These are phyloP conservation scores for Russula sp. DNA, from an alignment of 768 basidiomycete genomes.

Conservation along the genomic window DNA sequence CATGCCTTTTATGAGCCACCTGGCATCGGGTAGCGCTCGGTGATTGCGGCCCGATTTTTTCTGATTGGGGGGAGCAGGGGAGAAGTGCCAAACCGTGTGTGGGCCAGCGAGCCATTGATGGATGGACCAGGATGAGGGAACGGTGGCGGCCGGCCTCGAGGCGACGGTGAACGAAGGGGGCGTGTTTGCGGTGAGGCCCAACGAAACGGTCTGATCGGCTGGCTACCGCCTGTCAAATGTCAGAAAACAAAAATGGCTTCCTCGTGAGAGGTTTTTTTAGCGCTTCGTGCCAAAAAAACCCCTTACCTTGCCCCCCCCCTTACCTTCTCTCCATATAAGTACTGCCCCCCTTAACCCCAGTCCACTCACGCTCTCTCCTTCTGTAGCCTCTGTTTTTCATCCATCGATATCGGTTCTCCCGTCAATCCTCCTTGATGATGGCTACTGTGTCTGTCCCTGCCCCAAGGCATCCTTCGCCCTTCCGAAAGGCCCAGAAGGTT, in stretches of 20 bases:
- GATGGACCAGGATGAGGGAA: background rate
- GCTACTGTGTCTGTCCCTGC: constrained; percentile 28
- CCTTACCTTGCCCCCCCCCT: background rate
- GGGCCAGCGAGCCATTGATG: background rate
- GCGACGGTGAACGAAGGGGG: constrained; percentile 6
- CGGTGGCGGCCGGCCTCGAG: constrained; percentile 8
- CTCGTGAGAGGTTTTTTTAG: constrained; percentile 8
- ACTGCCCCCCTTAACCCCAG: background rate
- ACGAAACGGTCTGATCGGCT: constrained; percentile 11
- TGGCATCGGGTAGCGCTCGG: constrained; percentile 13
- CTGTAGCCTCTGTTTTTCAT: constrained; percentile 14
- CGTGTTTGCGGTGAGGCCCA: constrained; percentile 16
- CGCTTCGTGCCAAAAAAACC: constrained; percentile 10
- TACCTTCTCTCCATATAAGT: constrained; percentile 19
- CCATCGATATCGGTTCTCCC: constrained; percentile 22
- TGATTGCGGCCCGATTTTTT: constrained; percentile 21
- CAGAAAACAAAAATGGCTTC: constrained; percentile 11
- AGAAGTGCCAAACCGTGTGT: background rate
- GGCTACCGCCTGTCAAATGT: constrained; percentile 15
- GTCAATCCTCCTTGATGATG: constrained; percentile 19
- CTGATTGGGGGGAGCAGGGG: constrained; percentile 9
- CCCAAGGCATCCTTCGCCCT: constrained; percentile 30
- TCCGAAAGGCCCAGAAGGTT: constrained; percentile 26
- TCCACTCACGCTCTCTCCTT: constrained; percentile 22
- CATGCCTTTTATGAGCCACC: constrained; percentile 8